Evolutionary conservation across 176 grass and related monocot species (phyloP), one percentile per base, ranked within the genome.

Genomic region (Rhipidocladum racemiflorum): DNA sequence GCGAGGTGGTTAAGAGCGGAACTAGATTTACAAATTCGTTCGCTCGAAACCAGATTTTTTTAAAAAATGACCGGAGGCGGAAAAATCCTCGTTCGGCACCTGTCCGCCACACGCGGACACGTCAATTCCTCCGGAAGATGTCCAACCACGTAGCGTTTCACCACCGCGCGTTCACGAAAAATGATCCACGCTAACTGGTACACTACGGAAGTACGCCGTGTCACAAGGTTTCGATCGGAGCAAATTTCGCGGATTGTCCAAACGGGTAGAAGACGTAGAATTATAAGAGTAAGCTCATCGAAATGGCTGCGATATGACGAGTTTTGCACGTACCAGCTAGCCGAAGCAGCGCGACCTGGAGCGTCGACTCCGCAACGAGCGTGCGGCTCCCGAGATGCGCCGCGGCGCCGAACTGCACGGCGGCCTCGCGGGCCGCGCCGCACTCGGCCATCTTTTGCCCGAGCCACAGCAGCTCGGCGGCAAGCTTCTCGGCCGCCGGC

Each of bases 401-500:
- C 2, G 90, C 90, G 13, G 44, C 66, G 35, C 92, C 86, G 84
- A 93, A 97, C 75, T 65, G 85, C 53, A 46, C 78, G 18, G 88
- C 81, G 1, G 86, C 92, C 32, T 92, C 95, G 44, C 25, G 17
- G 1, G 83, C 88, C 2, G 65, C 92, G 42, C 86, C 86, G 78
- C 72, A 87, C 78, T 79, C 92, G 29, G 77, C 70, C 90, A 97
- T 94, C 90, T 97, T 97, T 70, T 92, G 83, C 23, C 77, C 86
- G 9, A 97, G 73, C 92, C 95, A 97, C 27, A 97, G 61, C 30
- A 90, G 81, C 86, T 97, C 95, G 6, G 92, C 88, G 3, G 90
- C 92, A 21, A 91, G 80, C 77, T 97, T 97, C 90, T 92, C 92
- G 2, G 86, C 83, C 69, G 86, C 70, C 9, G 73, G 54, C 0